Evolutionary conservation across 2,329 filamentous ascomycete species (phyloP).

Genomic region (Alternaria rosae): DNA sequence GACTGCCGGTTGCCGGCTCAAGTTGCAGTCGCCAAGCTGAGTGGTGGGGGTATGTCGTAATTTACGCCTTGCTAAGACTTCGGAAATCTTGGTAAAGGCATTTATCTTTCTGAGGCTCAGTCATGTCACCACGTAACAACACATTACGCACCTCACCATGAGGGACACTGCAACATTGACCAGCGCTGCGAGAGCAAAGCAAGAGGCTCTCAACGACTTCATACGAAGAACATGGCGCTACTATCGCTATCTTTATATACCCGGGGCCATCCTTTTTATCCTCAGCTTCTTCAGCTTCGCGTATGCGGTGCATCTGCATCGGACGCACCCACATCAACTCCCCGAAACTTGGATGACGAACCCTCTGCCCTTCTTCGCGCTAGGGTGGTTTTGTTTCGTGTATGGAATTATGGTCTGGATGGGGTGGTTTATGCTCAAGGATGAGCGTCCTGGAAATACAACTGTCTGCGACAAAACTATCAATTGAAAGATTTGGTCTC

Average conservation of each 20-base stretch:
- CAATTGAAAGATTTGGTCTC: too few species aligned
- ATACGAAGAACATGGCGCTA: not conserved
- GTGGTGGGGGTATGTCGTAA: too few species aligned
- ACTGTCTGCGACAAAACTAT: too few species aligned
- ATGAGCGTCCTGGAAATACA: too few species aligned
- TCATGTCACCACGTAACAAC: fast-evolving
- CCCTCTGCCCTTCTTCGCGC: too few species aligned
- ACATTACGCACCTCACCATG: not conserved
- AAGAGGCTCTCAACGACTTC: not conserved
- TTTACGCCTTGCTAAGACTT: too few species aligned
- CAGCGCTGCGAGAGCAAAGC: not conserved
- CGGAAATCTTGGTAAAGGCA: not conserved
- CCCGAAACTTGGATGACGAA: not conserved
- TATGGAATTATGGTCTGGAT: too few species aligned
- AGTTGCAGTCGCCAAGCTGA: too few species aligned
- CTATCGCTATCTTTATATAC: not conserved
- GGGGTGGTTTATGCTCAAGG: too few species aligned
- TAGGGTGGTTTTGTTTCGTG: too few species aligned
- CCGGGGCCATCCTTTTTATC: not conserved
- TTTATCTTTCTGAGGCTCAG: not conserved
- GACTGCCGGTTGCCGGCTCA: too few species aligned
- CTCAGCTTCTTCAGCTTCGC: not conserved
- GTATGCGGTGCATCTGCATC: not conserved
- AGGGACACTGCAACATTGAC: fast-evolving
- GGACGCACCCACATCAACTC: not conserved